Evolutionary conservation across 257 asterid species (phyloP), one percentile per base, ranked within the genome.

Genomic region (Solanum chiquidenum): DNA sequence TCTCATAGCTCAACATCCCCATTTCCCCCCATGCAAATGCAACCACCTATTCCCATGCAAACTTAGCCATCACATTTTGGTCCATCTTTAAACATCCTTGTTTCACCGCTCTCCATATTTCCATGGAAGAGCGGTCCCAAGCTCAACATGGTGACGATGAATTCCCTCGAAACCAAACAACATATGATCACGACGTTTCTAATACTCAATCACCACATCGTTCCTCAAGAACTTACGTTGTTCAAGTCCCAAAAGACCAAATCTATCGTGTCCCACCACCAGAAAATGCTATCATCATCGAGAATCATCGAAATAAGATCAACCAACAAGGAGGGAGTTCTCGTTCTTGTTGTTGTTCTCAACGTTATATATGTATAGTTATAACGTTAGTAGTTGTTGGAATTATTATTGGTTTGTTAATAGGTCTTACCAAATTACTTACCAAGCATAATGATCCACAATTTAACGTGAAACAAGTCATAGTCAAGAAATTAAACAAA

Each of bases 161-260:
- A 34, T n/a, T 68, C 35, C 88, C 58, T 52, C 84, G 66, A 44
- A 38, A 86, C 29, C 13, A 75, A 72, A 64, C 83, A 18, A 49
- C 68, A 0, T 46, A 46, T 46, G 27, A 10, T 87, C 69, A 16
- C 6, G 21, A 37, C 34, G 83, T 55, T 33, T 5, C 52, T 25
- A 84, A 4, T 23, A 38, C 90, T 6, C 83, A 31, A 27, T 69
- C 18, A 6, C 87, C 87, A 2, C 9, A 5, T 13, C 85, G 83
- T 27, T 74, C 64, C n/a, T 16, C 91, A 0, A 88, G 93, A 29
- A 92, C 93, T 2, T 92, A 91, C 16, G 84, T 91, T 8, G 92
- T 92, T 9, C 94, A 89, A 87, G 91, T 91, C 38, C 93, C 92
- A 0, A 91, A 90, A 52, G 91, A 92, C 88, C 93, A 89, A 88